Evolutionary conservation across 768 basidiomycete genomes (phyloP).

Genomic region (Tulasnella calospora): DNA sequence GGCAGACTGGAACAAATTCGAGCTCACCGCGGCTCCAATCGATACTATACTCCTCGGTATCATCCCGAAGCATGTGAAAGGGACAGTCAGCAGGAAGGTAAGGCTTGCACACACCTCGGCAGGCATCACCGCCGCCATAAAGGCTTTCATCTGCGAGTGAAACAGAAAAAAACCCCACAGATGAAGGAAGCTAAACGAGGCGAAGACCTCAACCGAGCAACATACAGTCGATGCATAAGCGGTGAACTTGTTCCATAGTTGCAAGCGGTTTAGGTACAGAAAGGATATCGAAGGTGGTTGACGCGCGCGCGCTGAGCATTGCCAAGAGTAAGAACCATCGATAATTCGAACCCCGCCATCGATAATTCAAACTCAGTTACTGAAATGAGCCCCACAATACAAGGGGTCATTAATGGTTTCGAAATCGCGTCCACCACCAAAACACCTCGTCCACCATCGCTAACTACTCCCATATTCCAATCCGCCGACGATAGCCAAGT

Average conservation of each 20-base stretch:
- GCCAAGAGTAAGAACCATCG: background rate
- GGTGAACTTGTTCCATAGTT: background rate
- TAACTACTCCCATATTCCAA: slow-evolving; percentile 17
- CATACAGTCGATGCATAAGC: background rate
- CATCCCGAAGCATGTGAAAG: background rate
- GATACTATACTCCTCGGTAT: background rate
- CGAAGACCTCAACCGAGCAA: background rate
- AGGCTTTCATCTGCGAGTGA: background rate
- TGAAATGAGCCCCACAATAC: no score
- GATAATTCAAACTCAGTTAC: no score
- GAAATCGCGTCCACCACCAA: background rate
- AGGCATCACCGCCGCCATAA: background rate
- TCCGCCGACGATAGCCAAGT: background rate
- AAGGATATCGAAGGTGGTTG: background rate
- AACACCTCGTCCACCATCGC: background rate
- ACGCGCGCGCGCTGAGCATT: background rate
- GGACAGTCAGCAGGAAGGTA: background rate
- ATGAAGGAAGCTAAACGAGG: background rate
- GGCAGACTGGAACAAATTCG: background rate
- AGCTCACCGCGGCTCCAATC: background rate
- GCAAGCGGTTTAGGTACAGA: background rate
- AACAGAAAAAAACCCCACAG: background rate
- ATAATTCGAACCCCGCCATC: no score
- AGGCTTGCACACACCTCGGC: background rate
- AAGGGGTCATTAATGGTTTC: no score